Conservation (phyloP, 306 rosid genomes). For the Carpinus viminea region DNA sequence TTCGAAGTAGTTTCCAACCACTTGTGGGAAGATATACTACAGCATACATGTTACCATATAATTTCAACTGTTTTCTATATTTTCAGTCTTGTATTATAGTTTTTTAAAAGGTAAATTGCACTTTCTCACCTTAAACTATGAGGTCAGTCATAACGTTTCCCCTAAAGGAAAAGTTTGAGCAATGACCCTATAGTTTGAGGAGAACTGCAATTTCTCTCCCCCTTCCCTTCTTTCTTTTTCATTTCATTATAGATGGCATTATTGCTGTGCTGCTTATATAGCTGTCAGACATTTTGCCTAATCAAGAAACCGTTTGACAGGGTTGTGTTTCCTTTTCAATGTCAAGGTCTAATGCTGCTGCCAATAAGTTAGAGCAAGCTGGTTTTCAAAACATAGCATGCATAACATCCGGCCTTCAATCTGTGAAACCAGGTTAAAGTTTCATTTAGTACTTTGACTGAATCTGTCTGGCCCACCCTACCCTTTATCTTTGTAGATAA, state of each 20-base stretch:
- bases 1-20: too few species aligned
- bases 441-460: neutral
- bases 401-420: slow-evolving; percentile 85
- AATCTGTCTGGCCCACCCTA: neutral
- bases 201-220: neutral
- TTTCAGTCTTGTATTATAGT: too few species aligned
- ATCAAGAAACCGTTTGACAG: slow-evolving; percentile 25
- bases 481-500: neutral
- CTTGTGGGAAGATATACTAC: too few species aligned
- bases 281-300: slow-evolving; percentile 12
- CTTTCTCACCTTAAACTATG: too few species aligned
- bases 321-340: slow-evolving; percentile 36
- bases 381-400: slow-evolving; percentile 78
- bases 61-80: too few species aligned
- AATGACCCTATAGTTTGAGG: too few species aligned
- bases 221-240: neutral
- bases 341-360: slow-evolving; percentile 84
- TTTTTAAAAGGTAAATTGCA: too few species aligned
- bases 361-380: slow-evolving; percentile 67
- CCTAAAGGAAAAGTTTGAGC: too few species aligned
- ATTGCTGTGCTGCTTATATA: neutral
- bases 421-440: slow-evolving; percentile 67
- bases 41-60: too few species aligned
- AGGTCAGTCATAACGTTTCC: too few species aligned
- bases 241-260: neutral